phyloP scores from a whole-genome alignment of 1,284 basidiomycete species.

The Fomes fomentarius region DNA sequence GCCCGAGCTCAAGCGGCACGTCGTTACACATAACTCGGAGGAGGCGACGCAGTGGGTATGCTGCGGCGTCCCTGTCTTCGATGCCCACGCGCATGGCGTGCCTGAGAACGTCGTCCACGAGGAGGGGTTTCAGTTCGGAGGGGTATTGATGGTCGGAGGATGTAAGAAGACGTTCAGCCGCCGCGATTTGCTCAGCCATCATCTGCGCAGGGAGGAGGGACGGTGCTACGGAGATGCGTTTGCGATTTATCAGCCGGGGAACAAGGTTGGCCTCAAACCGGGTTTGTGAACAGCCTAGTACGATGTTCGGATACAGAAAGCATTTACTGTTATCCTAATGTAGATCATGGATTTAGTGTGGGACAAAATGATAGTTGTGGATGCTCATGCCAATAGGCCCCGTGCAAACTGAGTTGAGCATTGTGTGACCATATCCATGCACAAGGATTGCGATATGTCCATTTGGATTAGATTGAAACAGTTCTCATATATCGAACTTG shows the following conservation, averaged over 20 bases:
- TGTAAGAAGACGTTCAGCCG: conserved; percentile 26
- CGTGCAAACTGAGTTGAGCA: no score
- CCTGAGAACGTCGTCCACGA: not conserved
- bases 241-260: conserved; percentile 1
- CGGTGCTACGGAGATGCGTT: conserved; percentile 16
- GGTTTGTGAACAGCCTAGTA: no score
- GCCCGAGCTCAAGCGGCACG: conserved; percentile 57
- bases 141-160: conserved; percentile 26
- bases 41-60: conserved; percentile 12
- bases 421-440: no score
- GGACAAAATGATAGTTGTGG: no score
- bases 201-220: conserved; percentile 17
- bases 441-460: no score
- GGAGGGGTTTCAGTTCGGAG: conserved; percentile 16
- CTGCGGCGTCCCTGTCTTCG: conserved; percentile 19
- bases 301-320: no score
- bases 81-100: conserved; percentile 5
- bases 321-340: no score
- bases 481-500: no score
- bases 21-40: conserved; percentile 45
- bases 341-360: no score
- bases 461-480: no score
- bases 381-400: no score
- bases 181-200: conserved; percentile 27
- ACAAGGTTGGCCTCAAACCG: not conserved